Conservation (phyloP, 768 basidiomycete species). For the Pleurotus cornucopiae region DNA sequence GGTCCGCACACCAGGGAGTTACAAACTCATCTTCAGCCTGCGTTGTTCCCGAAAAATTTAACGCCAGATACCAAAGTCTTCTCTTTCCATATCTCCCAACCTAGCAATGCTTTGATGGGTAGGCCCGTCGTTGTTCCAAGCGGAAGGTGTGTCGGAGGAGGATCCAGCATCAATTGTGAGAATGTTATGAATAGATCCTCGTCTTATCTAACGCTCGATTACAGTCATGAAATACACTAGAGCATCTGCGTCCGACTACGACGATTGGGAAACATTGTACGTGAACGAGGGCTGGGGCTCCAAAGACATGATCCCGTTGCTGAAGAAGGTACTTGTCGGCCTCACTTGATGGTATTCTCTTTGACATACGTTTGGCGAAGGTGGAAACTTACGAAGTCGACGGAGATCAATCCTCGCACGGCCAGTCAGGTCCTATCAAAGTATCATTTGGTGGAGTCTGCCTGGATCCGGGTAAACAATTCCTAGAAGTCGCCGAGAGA, state of each 20-base stretch:
- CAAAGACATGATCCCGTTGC: slow-evolving; percentile 35
- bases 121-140: slow-evolving; percentile 26
- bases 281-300: slow-evolving; percentile 44
- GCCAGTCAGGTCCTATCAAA: slow-evolving; percentile 26
- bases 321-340: slow-evolving; percentile 31
- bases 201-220: neutral
- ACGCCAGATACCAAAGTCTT: slow-evolving; percentile 29
- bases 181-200: slow-evolving; percentile 3
- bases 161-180: slow-evolving; percentile 42
- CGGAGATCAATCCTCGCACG: slow-evolving; percentile 24
- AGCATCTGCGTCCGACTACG: slow-evolving; percentile 40
- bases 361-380: slow-evolving; percentile 4
- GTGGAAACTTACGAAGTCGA: slow-evolving; percentile 29
- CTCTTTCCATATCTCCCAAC: slow-evolving; percentile 28
- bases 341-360: neutral
- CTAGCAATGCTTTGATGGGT: slow-evolving; percentile 24
- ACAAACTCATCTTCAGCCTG: slow-evolving; percentile 36
- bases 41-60: slow-evolving; percentile 28
- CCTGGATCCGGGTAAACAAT: neutral
- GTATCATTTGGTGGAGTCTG: slow-evolving; percentile 15
- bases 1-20: slow-evolving; percentile 33
- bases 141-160: slow-evolving; percentile 41
- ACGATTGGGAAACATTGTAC: slow-evolving; percentile 37
- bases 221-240: slow-evolving; percentile 35
- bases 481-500: neutral